A percentile compares a stretch with the other conserved stretches of the same genome.
Conservation (phyloP, 495 filamentous ascomycete species). For the Daldinia vernicosa region DNA sequence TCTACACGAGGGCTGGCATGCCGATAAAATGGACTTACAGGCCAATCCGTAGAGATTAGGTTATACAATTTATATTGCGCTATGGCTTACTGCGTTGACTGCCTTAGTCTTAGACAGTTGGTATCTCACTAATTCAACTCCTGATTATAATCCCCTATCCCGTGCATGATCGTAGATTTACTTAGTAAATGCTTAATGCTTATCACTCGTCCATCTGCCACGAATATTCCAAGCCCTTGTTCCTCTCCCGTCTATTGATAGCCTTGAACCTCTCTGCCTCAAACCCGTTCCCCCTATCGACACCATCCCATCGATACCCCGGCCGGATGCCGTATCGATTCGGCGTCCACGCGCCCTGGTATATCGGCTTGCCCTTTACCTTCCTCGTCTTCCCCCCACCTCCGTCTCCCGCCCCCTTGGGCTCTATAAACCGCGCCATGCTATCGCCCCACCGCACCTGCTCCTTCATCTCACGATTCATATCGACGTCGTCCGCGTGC, state of each 20-base stretch:
- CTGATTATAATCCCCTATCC: neutral
- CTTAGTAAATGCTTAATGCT: neutral
- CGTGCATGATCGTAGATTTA: constrained; percentile 10
- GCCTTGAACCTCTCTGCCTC: constrained; percentile 94
- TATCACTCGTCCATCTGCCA: constrained; percentile 93
- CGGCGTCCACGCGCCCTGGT: constrained; percentile 79
- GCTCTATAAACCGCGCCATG: constrained; percentile 78
- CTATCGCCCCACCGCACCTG: constrained; percentile 91
- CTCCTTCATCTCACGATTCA: constrained; percentile 85
- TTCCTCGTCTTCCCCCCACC: constrained; percentile 46
- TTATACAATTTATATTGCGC: constrained; percentile 24
- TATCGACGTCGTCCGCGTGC: constrained; percentile 77
- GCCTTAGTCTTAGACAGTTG: neutral
- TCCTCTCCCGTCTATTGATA: constrained; percentile 75
- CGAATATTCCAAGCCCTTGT: constrained; percentile 82
- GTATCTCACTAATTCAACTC: constrained; percentile 5
- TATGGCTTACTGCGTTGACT: neutral
- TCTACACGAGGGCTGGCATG: constrained; percentile 3
- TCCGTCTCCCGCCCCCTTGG: constrained; percentile 38
- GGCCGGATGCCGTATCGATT: constrained; percentile 96
- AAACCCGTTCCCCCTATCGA: constrained; percentile 93
- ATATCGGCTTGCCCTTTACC: constrained; percentile 74
- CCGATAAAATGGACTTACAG: constrained; percentile 16
- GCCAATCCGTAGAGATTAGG: constrained; percentile 10
- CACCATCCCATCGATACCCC: constrained; percentile 96